Conservation (phyloP, 495 filamentous ascomycete species). For the Melanomma pulvis-pyrius region DNA sequence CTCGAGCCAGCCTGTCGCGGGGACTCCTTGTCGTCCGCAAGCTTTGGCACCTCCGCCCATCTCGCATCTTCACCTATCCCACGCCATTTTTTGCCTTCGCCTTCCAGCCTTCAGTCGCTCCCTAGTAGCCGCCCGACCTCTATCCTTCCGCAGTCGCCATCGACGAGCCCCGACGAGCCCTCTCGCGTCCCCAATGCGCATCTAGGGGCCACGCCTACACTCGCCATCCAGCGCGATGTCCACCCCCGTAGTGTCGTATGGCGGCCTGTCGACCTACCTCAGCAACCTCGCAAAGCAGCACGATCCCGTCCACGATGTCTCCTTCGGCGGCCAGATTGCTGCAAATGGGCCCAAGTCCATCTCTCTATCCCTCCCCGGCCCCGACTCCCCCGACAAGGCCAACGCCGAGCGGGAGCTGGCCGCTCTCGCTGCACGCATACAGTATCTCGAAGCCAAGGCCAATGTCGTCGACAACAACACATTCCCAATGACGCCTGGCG, state of each 20-base stretch:
- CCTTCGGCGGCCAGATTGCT: conserved; percentile 40
- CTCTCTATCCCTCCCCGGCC: conserved; percentile 49
- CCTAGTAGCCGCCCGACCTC: not conserved
- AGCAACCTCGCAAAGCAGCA: conserved; percentile 47
- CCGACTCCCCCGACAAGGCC: conserved; percentile 52
- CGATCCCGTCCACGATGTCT: conserved; percentile 36
- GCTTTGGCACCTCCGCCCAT: not conserved
- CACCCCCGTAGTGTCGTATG: conserved; percentile 39
- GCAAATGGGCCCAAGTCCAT: conserved; percentile 42
- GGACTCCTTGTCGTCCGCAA: not conserved
- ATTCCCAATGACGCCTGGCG: conserved; percentile 48
- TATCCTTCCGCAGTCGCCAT: not conserved
- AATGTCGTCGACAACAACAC: conserved; percentile 44
- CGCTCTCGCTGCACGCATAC: conserved; percentile 50
- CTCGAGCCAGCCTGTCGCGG: not conserved
- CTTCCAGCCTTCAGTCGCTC: not conserved
- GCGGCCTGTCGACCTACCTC: conserved; percentile 43
- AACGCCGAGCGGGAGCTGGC: conserved; percentile 52
- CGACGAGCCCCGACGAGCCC: not conserved
- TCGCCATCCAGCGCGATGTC: conserved; percentile 15
- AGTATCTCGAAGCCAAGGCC: conserved; percentile 51
- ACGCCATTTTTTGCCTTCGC: not conserved
- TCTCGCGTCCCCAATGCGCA: conserved; percentile 20
- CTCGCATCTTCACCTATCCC: too few relatives aligned
- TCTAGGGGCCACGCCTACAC: conserved; percentile 2